Evolutionary conservation across 495 filamentous ascomycete species (phyloP).

Genomic region (Aspergillus funiculosus): DNA sequence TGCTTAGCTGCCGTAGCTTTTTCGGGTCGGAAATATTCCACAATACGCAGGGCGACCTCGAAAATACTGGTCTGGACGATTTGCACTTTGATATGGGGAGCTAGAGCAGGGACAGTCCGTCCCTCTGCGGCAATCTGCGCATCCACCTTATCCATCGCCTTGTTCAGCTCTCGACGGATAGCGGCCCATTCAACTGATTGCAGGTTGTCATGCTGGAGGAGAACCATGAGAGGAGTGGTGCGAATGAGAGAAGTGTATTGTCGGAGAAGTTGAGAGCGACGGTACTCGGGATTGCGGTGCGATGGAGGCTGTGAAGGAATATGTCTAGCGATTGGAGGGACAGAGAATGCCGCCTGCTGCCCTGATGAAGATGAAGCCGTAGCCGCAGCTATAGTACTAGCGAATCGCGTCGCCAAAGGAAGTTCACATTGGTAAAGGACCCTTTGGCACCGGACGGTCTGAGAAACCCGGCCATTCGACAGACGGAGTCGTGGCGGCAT

Average conservation of each 20-base stretch:
- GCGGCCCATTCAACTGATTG: slow-evolving; percentile 80
- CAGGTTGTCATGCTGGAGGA: slow-evolving; percentile 98
- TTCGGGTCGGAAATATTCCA: slow-evolving; percentile 75
- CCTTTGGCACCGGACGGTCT: slow-evolving; percentile 31
- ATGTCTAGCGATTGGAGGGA: slow-evolving; percentile 47
- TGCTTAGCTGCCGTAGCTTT: slow-evolving; percentile 31
- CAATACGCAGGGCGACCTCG: slow-evolving; percentile 70
- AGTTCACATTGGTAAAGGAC: slow-evolving; percentile 34
- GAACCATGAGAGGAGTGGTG: slow-evolving; percentile 77
- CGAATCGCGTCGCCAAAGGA: slow-evolving; percentile 25
- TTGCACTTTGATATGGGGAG: slow-evolving; percentile 63
- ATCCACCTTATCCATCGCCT: slow-evolving; percentile 64
- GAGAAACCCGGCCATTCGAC: slow-evolving; percentile 22
- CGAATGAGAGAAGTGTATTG: slow-evolving; percentile 90
- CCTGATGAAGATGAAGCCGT: slow-evolving; percentile 46
- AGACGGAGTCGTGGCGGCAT: slow-evolving; percentile 47
- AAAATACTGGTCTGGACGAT: slow-evolving; percentile 87
- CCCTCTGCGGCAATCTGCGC: slow-evolving; percentile 46
- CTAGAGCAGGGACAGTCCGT: slow-evolving; percentile 37
- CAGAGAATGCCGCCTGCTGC: slow-evolving; percentile 48
- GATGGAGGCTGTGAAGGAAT: slow-evolving; percentile 81
- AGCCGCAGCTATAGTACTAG: slow-evolving; percentile 37
- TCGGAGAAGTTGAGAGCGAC: slow-evolving; percentile 91
- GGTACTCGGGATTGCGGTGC: slow-evolving; percentile 73
- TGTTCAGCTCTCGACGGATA: slow-evolving; percentile 72